A percentile compares a stretch with the other conserved stretches of the same genome.
These are phyloP conservation scores for Dimargaris verticillata DNA, from an alignment of 192 early-diverging fungal genomes.

Conservation along the genomic window DNA sequence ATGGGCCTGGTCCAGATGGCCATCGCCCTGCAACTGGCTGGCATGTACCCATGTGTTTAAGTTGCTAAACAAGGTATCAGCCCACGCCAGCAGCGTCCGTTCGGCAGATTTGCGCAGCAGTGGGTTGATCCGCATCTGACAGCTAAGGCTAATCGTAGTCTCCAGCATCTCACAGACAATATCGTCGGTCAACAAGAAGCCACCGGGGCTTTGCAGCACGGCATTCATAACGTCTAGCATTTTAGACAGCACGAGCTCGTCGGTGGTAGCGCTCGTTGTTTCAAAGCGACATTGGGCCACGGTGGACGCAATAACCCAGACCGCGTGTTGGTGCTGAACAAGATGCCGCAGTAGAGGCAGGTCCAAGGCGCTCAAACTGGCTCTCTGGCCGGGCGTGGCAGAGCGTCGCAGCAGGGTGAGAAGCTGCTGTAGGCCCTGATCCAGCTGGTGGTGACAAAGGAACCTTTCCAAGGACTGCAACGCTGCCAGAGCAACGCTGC, in stretches of 20 bases:
- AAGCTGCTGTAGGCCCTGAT: no score
- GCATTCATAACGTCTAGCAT: conserved; percentile 72
- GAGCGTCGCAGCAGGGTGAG: no score
- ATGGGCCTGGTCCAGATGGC: conserved; percentile 10
- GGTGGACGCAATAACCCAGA: conserved; percentile 39
- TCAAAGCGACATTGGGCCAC: conserved; percentile 95
- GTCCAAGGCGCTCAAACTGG: not conserved
- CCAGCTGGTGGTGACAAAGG: not conserved
- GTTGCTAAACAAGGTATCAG: conserved; percentile 24
- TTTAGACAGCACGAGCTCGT: conserved; percentile 83
- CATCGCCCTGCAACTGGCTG: not conserved
- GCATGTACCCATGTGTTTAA: not conserved
- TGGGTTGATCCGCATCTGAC: conserved; percentile 75
- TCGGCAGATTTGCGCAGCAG: conserved; percentile 28
- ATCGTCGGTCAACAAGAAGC: conserved; percentile 63
- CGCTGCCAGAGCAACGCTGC: not conserved
- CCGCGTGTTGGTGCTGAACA: conserved; percentile 11
- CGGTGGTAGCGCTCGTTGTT: conserved; percentile 78
- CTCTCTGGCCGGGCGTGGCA: no score
- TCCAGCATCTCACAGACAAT: conserved; percentile 95
- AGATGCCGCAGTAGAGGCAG: not conserved
- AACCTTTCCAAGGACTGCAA: conserved; percentile 17
- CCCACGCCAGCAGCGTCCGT: conserved; percentile 25
- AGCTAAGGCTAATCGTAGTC: conserved; percentile 91
- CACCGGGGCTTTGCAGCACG: conserved; percentile 54